These are phyloP conservation scores for Mucor saturninus DNA, from an alignment of 371 early-diverging fungal species.

Conservation along the genomic window DNA sequence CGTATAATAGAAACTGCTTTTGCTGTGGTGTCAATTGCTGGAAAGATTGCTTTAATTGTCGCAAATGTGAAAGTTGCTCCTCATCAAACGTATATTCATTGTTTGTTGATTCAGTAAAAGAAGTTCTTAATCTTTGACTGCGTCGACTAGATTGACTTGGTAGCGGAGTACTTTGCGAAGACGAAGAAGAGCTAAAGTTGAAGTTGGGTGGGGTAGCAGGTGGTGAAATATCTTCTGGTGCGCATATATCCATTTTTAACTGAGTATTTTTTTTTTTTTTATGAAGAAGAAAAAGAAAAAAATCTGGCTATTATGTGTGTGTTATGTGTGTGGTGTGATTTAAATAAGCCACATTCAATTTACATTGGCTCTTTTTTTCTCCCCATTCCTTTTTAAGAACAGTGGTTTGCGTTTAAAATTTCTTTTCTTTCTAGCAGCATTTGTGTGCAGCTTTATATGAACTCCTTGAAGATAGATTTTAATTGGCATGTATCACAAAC, in stretches of 20 bases:
- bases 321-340: no score
- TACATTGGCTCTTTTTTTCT: no score
- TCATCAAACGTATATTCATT: conserved; percentile 37
- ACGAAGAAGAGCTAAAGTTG: conserved; percentile 24
- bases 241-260: conserved; percentile 1
- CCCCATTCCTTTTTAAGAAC: no score
- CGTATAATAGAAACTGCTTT: conserved; percentile 47
- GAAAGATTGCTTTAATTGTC: conserved; percentile 47
- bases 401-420: no score
- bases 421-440: no score
- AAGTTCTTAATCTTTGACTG: conserved; percentile 29
- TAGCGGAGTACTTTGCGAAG: conserved; percentile 22
- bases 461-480: no score
- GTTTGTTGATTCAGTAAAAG: conserved; percentile 3
- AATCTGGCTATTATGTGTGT: no score
- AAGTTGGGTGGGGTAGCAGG: conserved; percentile 57
- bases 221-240: conserved; percentile 49
- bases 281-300: no score
- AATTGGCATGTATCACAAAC: no score
- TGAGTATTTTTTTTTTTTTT: no score
- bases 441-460: no score
- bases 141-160: conserved; percentile 33
- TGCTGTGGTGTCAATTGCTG: conserved; percentile 49
- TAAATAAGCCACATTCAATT: no score
- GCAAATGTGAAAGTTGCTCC: conserved; percentile 38